Evolutionary conservation across 225 moss, liverwort and hornwort species (phyloP).

Genomic region (Ulota crispa): DNA sequence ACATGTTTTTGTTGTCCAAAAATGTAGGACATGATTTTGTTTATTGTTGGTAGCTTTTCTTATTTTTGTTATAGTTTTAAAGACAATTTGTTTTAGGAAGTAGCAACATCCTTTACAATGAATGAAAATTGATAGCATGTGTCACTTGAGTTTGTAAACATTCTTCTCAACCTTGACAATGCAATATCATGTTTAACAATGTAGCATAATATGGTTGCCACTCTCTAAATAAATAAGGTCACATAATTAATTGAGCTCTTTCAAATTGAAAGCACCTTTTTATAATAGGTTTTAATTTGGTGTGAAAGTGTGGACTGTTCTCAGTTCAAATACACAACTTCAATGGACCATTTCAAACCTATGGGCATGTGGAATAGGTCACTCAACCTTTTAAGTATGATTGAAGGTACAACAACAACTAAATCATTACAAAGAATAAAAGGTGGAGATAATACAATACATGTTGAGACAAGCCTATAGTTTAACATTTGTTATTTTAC

Average conservation of each 20-base stretch:
- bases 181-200: neutral
- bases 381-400: neutral
- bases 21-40: no score
- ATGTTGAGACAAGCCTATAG: constrained; percentile 4
- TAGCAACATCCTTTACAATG: no score
- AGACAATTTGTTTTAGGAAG: no score
- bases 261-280: neutral
- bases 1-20: no score
- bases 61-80: no score
- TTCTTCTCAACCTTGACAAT: neutral
- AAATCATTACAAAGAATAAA: neutral
- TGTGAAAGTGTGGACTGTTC: neutral
- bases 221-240: neutral
- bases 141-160: neutral
- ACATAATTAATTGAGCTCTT: neutral
- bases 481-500: neutral
- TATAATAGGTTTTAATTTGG: neutral
- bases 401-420: neutral
- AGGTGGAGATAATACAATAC: neutral
- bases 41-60: no score
- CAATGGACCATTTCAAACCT: neutral
- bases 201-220: neutral
- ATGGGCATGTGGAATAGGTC: neutral
- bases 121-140: no score
- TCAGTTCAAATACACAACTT: neutral